A percentile compares a stretch with the other conserved stretches of the same genome.
These are phyloP conservation scores for Fusarium coicis DNA, from an alignment of 2,329 filamentous ascomycete species.

Conservation along the genomic window DNA sequence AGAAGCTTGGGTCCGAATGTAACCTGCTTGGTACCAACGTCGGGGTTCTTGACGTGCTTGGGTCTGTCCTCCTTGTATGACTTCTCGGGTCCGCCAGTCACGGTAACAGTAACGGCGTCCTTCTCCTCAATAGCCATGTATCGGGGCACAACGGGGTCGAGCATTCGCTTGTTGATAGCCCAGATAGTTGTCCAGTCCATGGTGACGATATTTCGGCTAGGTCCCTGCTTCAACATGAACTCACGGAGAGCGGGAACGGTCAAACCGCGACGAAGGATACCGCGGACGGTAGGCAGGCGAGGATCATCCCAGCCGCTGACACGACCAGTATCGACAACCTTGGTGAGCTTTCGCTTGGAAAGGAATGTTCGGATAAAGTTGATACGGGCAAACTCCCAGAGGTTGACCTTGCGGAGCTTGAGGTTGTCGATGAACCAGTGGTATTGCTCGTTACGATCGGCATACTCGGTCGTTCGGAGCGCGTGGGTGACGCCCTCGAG, in stretches of 20 bases:
- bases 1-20: slow-evolving; percentile 79
- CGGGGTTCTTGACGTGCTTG: slow-evolving; percentile 89
- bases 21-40: slow-evolving; percentile 87
- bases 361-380: slow-evolving; percentile 87
- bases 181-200: slow-evolving; percentile 85
- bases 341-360: slow-evolving; percentile 87
- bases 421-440: slow-evolving; percentile 85
- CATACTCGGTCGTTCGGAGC: slow-evolving; percentile 86
- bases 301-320: slow-evolving; percentile 91
- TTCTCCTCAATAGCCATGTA: slow-evolving; percentile 79
- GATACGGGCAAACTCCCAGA: slow-evolving; percentile 87
- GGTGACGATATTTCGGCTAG: slow-evolving; percentile 83
- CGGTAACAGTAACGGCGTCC: slow-evolving; percentile 74
- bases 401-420: slow-evolving; percentile 78
- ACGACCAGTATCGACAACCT: slow-evolving; percentile 79
- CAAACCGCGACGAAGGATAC: slow-evolving; percentile 81
- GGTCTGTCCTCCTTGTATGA: slow-evolving; percentile 79
- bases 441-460: slow-evolving; percentile 87
- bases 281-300: slow-evolving; percentile 85
- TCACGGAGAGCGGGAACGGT: slow-evolving; percentile 82
- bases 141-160: slow-evolving; percentile 79
- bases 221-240: slow-evolving; percentile 87
- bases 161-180: slow-evolving; percentile 82
- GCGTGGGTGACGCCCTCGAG: slow-evolving; percentile 87
- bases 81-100: slow-evolving; percentile 73